phyloP scores from a whole-genome alignment of 2,329 filamentous ascomycete genomes.

The Xylariales sp. region DNA sequence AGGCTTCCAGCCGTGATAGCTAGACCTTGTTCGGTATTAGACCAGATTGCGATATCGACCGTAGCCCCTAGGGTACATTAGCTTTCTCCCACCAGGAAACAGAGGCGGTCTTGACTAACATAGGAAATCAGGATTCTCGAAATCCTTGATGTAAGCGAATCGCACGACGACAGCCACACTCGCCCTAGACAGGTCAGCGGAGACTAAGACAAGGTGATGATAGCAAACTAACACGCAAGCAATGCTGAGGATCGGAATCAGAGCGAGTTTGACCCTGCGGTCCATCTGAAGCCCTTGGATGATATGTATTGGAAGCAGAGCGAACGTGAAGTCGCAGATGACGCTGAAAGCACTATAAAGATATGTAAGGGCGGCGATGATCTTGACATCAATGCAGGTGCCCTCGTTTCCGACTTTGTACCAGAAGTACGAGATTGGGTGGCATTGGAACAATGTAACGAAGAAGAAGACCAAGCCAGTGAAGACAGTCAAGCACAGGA shows the following conservation, averaged over 20 bases:
- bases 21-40: slow-evolving; percentile 25
- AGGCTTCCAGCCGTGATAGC: slow-evolving; percentile 26
- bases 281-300: slow-evolving; percentile 46
- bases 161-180: slow-evolving; percentile 18
- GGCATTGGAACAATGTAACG: slow-evolving; percentile 19
- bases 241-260: slow-evolving; percentile 44
- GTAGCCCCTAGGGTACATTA: slow-evolving; percentile 11
- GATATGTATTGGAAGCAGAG: slow-evolving; percentile 40
- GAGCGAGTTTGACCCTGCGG: slow-evolving; percentile 36
- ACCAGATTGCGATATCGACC: slow-evolving; percentile 26
- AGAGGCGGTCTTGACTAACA: slow-evolving; percentile 8
- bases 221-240: slow-evolving; percentile 32
- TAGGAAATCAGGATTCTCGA: slow-evolving; percentile 16
- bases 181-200: slow-evolving; percentile 11
- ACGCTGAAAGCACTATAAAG: slow-evolving; percentile 36
- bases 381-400: slow-evolving; percentile 25
- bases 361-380: slow-evolving; percentile 39
- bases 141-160: slow-evolving; percentile 15
- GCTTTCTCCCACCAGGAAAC: too few relatives aligned
- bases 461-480: slow-evolving; percentile 19
- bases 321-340: slow-evolving; percentile 35
- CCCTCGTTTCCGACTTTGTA: slow-evolving; percentile 13
- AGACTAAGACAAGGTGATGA: background rate
- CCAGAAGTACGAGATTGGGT: slow-evolving; percentile 18
- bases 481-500: slow-evolving; percentile 14